Evolutionary conservation across 106 monocot species (phyloP).

Genomic region (Vanilla planifolia): DNA sequence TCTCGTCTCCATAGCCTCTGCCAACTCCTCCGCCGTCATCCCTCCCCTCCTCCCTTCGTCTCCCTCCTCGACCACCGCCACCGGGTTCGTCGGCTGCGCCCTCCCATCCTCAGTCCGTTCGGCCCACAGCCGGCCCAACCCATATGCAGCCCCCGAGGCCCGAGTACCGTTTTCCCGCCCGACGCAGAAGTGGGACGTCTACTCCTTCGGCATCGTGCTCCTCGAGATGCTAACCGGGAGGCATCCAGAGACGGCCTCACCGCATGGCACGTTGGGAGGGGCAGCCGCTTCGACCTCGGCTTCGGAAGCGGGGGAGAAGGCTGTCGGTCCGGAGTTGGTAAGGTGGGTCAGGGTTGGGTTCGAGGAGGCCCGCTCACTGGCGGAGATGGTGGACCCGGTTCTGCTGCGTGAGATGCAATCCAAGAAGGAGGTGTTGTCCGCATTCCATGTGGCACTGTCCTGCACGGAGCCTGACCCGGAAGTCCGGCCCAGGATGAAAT

Average conservation of each 20-base stretch:
- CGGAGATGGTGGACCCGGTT: slow-evolving; percentile 57
- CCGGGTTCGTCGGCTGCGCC: slow-evolving; percentile 25
- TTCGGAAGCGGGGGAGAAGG: background rate
- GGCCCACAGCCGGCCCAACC: slow-evolving; percentile 13
- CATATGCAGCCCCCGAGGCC: slow-evolving; percentile 62
- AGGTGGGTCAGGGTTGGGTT: slow-evolving; percentile 69
- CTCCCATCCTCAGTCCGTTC: slow-evolving; percentile 13
- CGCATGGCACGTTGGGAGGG: background rate
- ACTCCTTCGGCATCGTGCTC: slow-evolving; percentile 70
- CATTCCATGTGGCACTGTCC: slow-evolving; percentile 55
- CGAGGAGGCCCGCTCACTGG: slow-evolving; percentile 45
- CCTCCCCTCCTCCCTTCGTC: background rate
- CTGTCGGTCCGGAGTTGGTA: slow-evolving; percentile 37
- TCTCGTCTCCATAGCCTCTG: slow-evolving; percentile 32
- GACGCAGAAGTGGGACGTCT: slow-evolving; percentile 80
- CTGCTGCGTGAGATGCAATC: slow-evolving; percentile 27
- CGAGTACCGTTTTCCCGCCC: slow-evolving; percentile 21
- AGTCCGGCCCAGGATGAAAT: slow-evolving; percentile 73
- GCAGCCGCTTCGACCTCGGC: slow-evolving; percentile 21
- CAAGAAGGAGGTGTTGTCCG: slow-evolving; percentile 49
- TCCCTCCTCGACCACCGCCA: slow-evolving; percentile 4
- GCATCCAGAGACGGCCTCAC: slow-evolving; percentile 23
- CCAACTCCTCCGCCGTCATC: background rate
- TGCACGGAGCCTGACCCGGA: slow-evolving; percentile 81
- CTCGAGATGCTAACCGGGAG: slow-evolving; percentile 74